A percentile compares a stretch with the other conserved stretches of the same genome.
These are phyloP conservation scores for Coleophoma cylindrospora DNA, from an alignment of 2,329 filamentous ascomycete genomes.

Conservation along the genomic window DNA sequence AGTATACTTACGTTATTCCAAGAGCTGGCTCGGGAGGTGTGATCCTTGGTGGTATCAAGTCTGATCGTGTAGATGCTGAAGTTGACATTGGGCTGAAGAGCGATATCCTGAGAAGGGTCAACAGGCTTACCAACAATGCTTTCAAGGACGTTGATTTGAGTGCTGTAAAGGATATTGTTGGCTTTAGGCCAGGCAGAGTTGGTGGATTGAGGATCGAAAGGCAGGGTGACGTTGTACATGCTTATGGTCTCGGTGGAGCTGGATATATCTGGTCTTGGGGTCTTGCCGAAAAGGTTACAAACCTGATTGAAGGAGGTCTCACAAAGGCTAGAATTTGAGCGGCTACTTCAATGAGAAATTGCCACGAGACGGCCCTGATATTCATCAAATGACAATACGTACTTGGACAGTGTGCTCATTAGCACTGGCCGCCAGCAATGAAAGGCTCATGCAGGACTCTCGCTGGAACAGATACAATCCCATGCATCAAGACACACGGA, in stretches of 20 bases:
- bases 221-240: conserved; percentile 2
- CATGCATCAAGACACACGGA: no score
- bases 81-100: not conserved
- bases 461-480: no score
- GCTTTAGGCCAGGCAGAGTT: conserved; percentile 3
- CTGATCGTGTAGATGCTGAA: not conserved
- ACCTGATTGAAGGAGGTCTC: not conserved
- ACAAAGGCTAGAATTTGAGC: not conserved
- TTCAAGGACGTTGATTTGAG: not conserved
- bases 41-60: conserved; percentile 1
- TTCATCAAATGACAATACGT: no score
- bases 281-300: conserved; percentile 1
- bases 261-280: conserved; percentile 4
- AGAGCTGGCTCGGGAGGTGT: conserved; percentile 1
- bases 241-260: conserved; percentile 3
- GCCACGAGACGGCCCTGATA: no score
- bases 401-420: no score
- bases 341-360: not conserved
- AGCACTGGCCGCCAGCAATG: no score
- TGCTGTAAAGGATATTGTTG: conserved; percentile 3
- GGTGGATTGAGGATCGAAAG: conserved; percentile 5
- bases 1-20: conserved; percentile 4
- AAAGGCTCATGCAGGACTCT: no score
- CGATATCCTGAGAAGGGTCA: conserved; percentile 3
- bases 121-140: conserved; percentile 1